Conservation (phyloP, 2,329 filamentous ascomycete species). For the Ascosphaera apis region DNA sequence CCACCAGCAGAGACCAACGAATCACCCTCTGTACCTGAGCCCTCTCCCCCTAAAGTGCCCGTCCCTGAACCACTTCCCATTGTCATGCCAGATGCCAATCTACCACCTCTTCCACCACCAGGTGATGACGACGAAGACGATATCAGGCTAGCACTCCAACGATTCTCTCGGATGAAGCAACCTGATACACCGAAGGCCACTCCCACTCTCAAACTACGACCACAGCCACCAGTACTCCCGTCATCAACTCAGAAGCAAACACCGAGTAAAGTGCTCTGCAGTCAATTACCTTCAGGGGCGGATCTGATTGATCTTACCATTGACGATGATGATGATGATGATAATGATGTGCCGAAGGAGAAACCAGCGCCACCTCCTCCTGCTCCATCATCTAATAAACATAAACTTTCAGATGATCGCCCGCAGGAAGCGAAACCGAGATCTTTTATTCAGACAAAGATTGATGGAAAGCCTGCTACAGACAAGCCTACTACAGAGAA, state of each 20-base stretch:
- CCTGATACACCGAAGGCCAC: not conserved
- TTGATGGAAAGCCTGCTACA: not conserved
- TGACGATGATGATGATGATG: constrained; percentile 1
- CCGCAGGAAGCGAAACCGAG: no score
- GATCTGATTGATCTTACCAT: not conserved
- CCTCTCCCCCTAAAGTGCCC: not conserved
- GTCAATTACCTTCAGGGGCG: not conserved
- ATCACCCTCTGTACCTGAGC: not conserved
- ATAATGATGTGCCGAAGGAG: not conserved
- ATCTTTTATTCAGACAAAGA: not conserved
- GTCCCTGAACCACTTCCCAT: not conserved
- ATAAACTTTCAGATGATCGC: not conserved
- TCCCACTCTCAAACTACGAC: constrained; percentile 1
- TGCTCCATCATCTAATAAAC: not conserved
- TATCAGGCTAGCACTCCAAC: not conserved
- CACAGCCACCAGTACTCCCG: not conserved
- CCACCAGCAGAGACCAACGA: not conserved
- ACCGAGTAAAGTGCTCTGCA: not conserved
- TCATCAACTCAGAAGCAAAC: not conserved
- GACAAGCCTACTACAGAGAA: no score
- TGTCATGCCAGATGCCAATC: no score
- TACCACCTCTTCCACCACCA: no score
- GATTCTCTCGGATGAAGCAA: not conserved
- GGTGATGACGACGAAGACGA: constrained; percentile 1
- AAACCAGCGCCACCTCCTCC: not conserved